phyloP scores from a whole-genome alignment of 306 rosid genomes.

The Cicer arietinum region DNA sequence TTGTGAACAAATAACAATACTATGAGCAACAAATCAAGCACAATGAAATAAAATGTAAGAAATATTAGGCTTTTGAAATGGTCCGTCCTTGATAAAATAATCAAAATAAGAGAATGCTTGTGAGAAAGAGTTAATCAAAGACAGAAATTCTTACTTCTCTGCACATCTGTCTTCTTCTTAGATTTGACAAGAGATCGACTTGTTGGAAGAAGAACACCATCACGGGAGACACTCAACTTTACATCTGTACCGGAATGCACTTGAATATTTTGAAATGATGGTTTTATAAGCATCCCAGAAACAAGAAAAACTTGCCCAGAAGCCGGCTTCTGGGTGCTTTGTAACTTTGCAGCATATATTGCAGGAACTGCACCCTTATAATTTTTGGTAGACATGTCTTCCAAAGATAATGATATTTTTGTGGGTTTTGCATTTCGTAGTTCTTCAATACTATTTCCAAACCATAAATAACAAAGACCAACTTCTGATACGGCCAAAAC shows the following conservation, averaged over 20 bases:
- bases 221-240: slow-evolving; percentile 65
- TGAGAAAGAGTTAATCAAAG: slow-evolving; percentile 24
- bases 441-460: slow-evolving; percentile 71
- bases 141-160: slow-evolving; percentile 57
- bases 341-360: slow-evolving; percentile 82
- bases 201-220: slow-evolving; percentile 84
- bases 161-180: slow-evolving; percentile 61
- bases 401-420: slow-evolving; percentile 67
- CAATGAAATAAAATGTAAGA: neutral
- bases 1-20: slow-evolving; percentile 38
- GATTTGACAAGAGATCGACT: slow-evolving; percentile 63
- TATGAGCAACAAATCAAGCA: slow-evolving; percentile 39
- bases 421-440: slow-evolving; percentile 70
- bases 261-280: slow-evolving; percentile 73
- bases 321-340: slow-evolving; percentile 58
- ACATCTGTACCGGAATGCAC: slow-evolving; percentile 76
- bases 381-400: slow-evolving; percentile 59
- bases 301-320: slow-evolving; percentile 79
- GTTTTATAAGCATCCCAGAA: slow-evolving; percentile 77
- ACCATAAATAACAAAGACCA: slow-evolving; percentile 90
- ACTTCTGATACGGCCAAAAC: slow-evolving; percentile 90
- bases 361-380: slow-evolving; percentile 66
- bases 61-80: slow-evolving; percentile 30
- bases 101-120: slow-evolving; percentile 25
- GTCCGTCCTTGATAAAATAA: slow-evolving; percentile 20